Conservation (phyloP, 2,329 filamentous ascomycete genomes). For the Falciphora oryzae region DNA sequence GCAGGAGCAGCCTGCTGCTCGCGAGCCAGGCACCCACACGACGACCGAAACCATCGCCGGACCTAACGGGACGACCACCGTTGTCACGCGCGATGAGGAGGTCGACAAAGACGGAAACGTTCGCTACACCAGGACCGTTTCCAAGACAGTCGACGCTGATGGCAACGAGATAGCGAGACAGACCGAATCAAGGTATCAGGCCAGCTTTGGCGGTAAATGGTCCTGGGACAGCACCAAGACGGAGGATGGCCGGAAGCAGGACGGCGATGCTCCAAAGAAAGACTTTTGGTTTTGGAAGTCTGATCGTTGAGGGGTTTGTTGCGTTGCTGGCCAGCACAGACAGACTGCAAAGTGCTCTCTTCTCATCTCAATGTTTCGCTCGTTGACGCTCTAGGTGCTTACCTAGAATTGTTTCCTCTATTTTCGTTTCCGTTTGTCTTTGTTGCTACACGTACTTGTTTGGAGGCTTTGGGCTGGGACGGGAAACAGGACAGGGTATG, state of each 20-base stretch:
- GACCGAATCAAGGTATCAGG: conserved; percentile 18
- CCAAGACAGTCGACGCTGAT: conserved; percentile 33
- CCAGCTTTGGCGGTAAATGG: conserved; percentile 5
- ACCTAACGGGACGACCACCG: conserved; percentile 20
- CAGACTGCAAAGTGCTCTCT: background rate
- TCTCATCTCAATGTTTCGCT: background rate
- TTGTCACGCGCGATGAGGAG: conserved; percentile 34
- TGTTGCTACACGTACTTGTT: background rate
- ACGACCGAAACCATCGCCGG: conserved; percentile 3
- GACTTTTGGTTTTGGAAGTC: background rate
- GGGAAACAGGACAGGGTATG: background rate
- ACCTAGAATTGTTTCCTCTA: background rate
- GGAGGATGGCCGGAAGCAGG: background rate
- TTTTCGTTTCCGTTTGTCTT: background rate
- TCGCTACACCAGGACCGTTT: conserved; percentile 34
- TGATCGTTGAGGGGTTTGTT: background rate
- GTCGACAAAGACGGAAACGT: conserved; percentile 36
- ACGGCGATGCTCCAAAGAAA: background rate
- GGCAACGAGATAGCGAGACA: conserved; percentile 35
- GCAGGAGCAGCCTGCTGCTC: background rate
- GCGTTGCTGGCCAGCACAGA: background rate
- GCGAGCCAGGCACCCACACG: conserved; percentile 7
- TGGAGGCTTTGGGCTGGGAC: background rate
- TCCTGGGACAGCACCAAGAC: conserved; percentile 3
- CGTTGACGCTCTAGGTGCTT: background rate